Evolutionary conservation across 176 grass and related monocot genomes (phyloP).

Genomic region (Luzula sylvatica): DNA sequence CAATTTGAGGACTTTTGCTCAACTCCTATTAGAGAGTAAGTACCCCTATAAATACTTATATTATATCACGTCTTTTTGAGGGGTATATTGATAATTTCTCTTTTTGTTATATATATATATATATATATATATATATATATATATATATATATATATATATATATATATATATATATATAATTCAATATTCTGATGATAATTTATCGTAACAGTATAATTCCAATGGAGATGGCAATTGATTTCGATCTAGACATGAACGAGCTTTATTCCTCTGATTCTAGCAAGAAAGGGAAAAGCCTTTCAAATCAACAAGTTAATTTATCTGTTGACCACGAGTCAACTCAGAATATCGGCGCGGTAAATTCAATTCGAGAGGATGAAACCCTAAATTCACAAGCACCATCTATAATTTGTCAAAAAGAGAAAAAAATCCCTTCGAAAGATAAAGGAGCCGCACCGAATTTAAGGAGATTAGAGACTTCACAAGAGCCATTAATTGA

Average conservation of each 20-base stretch:
- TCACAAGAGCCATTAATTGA: slow-evolving; percentile 3
- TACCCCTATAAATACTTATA: slow-evolving; percentile 12
- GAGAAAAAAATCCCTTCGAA: neutral
- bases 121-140: too few species aligned
- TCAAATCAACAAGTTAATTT: neutral
- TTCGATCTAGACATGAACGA: slow-evolving; percentile 27
- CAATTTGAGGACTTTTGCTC: slow-evolving; percentile 40
- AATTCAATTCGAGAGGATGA: slow-evolving; percentile 33
- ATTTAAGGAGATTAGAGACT: slow-evolving; percentile 23
- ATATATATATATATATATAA: too few species aligned
- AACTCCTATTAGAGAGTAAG: slow-evolving; percentile 73
- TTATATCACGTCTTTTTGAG: neutral
- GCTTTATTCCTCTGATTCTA: slow-evolving; percentile 14
- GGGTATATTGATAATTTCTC: too few species aligned
- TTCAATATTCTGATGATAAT: slow-evolving; percentile 19
- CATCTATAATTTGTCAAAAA: too few species aligned
- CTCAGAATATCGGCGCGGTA: too few species aligned
- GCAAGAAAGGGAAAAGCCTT: slow-evolving; percentile 15
- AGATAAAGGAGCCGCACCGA: slow-evolving; percentile 22
- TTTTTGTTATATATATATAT: neutral
- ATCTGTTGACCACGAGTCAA: slow-evolving; percentile 3
- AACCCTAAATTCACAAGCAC: neutral
- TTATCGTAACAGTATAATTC: slow-evolving; percentile 60
- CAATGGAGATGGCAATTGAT: slow-evolving; percentile 38
- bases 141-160: too few species aligned